phyloP scores from a whole-genome alignment of 139 green algal genomes.

The Picochlorum sp. region DNA sequence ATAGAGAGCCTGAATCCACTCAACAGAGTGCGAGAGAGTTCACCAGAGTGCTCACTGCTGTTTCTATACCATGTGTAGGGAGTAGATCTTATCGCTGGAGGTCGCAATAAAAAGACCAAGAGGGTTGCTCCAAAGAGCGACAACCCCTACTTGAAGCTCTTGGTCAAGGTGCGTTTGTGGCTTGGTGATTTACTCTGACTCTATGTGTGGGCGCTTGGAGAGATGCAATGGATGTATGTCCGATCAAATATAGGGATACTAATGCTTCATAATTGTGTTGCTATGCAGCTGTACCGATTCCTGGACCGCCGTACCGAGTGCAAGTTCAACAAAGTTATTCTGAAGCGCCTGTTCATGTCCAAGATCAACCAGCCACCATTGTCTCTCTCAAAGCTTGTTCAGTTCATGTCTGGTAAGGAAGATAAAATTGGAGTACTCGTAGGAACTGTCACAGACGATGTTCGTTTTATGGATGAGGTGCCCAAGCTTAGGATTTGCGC shows the following conservation, averaged over 20 bases:
- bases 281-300: constrained; percentile 95
- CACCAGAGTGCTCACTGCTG: neutral
- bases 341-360: constrained; percentile 94
- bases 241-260: too few relatives aligned
- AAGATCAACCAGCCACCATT: constrained; percentile 90
- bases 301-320: constrained; percentile 84
- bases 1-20: neutral
- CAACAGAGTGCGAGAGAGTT: neutral
- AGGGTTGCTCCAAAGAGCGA: constrained; percentile 89
- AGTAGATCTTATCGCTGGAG: constrained; percentile 95
- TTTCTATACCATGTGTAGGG: constrained; percentile 52
- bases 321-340: constrained; percentile 97
- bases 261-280: neutral
- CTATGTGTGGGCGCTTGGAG: neutral
- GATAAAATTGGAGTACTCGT: constrained; percentile 90
- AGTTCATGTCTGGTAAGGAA: constrained; percentile 90
- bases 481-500: constrained; percentile 85
- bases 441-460: constrained; percentile 92
- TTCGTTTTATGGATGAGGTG: constrained; percentile 76
- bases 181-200: neutral
- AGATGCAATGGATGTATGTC: too few relatives aligned
- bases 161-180: constrained; percentile 86
- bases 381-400: constrained; percentile 85
- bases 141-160: constrained; percentile 98
- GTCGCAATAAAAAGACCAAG: constrained; percentile 85